Evolutionary conservation across 2,329 filamentous ascomycete species (phyloP).

Genomic region (Alternaria sp.): DNA sequence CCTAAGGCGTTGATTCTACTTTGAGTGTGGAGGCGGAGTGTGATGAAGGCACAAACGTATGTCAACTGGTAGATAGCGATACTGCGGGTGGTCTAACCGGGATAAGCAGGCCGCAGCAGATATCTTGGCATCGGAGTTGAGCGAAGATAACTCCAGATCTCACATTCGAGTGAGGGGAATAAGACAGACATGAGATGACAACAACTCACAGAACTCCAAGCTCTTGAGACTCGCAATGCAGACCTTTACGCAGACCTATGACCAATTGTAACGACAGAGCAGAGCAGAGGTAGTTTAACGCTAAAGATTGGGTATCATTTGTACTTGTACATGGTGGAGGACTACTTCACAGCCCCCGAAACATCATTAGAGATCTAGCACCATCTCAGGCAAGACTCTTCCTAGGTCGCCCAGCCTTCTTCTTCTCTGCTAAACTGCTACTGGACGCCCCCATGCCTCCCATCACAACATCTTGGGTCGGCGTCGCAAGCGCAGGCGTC

Average conservation of each 20-base stretch:
- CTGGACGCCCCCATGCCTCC: slow-evolving; percentile 13
- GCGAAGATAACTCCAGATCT: slow-evolving; percentile 4
- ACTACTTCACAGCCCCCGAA: background rate
- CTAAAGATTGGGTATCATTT: slow-evolving; percentile 25
- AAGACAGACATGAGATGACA: background rate
- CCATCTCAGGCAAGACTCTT: slow-evolving; percentile 29
- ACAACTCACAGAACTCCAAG: background rate
- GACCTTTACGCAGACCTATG: background rate
- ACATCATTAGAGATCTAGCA: background rate
- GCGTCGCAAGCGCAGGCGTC: slow-evolving; percentile 30
- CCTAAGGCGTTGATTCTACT: background rate
- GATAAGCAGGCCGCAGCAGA: slow-evolving; percentile 12
- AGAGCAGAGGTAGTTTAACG: background rate
- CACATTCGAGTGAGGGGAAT: background rate
- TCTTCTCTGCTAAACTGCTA: slow-evolving; percentile 26
- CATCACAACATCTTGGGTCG: slow-evolving; percentile 28
- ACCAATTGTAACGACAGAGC: background rate
- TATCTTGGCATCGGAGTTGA: slow-evolving; percentile 14
- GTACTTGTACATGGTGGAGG: slow-evolving; percentile 6
- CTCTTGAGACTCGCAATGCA: background rate
- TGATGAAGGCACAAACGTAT: background rate
- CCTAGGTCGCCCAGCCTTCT: slow-evolving; percentile 35
- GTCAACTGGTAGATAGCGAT: slow-evolving; percentile 3
- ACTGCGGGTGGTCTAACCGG: slow-evolving; percentile 2
- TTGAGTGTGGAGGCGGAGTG: background rate